A percentile compares a stretch with the other conserved stretches of the same genome.
Evolutionary conservation across 352 stramenopile genomes (phyloP).

Genomic region (Pythium phragmitis): DNA sequence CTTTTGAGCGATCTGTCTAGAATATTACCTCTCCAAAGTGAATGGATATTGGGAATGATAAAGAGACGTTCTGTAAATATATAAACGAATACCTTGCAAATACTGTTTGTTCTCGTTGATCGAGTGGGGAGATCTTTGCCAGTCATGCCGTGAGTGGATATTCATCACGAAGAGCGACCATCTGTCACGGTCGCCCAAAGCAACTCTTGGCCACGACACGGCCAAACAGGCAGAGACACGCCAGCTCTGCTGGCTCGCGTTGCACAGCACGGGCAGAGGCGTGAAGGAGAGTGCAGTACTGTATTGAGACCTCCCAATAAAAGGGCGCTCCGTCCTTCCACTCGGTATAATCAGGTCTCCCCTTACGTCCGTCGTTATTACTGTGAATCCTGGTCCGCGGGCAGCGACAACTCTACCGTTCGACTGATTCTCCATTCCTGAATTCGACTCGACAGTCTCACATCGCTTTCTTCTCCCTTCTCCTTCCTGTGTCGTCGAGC

Average conservation of each 20-base stretch:
- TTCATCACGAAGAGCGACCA: constrained; percentile 6
- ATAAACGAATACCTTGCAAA: not conserved
- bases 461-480: not conserved
- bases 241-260: constrained; percentile 16
- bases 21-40: not conserved
- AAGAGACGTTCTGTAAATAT: not conserved
- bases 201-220: constrained; percentile 22
- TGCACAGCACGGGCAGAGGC: constrained; percentile 11
- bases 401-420: not conserved
- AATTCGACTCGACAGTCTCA: constrained; percentile 9
- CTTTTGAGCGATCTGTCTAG: not conserved
- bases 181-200: constrained; percentile 10
- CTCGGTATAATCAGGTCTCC: too few species aligned
- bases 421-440: constrained; percentile 1
- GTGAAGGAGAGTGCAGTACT: not conserved
- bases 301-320: too few species aligned
- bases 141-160: not conserved
- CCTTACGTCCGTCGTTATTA: too few species aligned
- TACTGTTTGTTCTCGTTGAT: not conserved
- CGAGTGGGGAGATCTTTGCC: not conserved
- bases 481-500: not conserved
- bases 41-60: not conserved
- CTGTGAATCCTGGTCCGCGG: not conserved
- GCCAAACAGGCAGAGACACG: constrained; percentile 8
- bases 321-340: too few species aligned